Evolutionary conservation across 2,329 filamentous ascomycete species (phyloP).

Genomic region (Cucurbitaria berberidis): DNA sequence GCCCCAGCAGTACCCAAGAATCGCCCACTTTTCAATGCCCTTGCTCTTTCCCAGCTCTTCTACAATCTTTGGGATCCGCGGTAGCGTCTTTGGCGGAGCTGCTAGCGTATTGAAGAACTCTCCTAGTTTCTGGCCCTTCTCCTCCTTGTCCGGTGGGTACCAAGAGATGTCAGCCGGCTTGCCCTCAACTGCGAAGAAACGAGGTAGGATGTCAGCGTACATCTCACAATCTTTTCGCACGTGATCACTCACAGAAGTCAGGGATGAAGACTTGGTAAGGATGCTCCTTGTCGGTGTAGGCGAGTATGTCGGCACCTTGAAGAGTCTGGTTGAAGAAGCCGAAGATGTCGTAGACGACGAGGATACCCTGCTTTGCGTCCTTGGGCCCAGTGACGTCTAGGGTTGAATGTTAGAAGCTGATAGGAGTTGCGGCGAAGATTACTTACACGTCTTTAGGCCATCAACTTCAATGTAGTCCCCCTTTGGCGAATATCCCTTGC

Average conservation of each 20-base stretch:
- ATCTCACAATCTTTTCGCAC: neutral
- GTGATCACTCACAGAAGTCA: slow-evolving; percentile 67
- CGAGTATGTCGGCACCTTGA: slow-evolving; percentile 68
- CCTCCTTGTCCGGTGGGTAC: slow-evolving; percentile 66
- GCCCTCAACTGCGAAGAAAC: slow-evolving; percentile 64
- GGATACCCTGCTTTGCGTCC: slow-evolving; percentile 62
- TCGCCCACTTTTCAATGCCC: slow-evolving; percentile 62
- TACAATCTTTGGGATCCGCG: slow-evolving; percentile 62
- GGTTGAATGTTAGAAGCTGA: neutral
- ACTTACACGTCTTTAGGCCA: slow-evolving; percentile 66
- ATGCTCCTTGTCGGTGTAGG: slow-evolving; percentile 66
- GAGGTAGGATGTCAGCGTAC: neutral
- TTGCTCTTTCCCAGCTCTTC: slow-evolving; percentile 58
- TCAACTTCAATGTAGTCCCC: slow-evolving; percentile 65
- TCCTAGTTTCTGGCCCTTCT: slow-evolving; percentile 65
- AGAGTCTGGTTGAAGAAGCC: slow-evolving; percentile 68
- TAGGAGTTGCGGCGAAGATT: neutral
- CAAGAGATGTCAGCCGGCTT: slow-evolving; percentile 68
- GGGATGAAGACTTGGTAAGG: slow-evolving; percentile 89
- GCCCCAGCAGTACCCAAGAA: slow-evolving; percentile 68
- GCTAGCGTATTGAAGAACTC: slow-evolving; percentile 65
- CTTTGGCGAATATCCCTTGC: slow-evolving; percentile 61
- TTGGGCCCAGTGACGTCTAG: slow-evolving; percentile 63
- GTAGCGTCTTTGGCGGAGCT: slow-evolving; percentile 63
- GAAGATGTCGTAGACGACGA: slow-evolving; percentile 68